These are phyloP conservation scores for Clarireedia homoeocarpa DNA, from an alignment of 2,329 filamentous ascomycete genomes.

Conservation along the genomic window DNA sequence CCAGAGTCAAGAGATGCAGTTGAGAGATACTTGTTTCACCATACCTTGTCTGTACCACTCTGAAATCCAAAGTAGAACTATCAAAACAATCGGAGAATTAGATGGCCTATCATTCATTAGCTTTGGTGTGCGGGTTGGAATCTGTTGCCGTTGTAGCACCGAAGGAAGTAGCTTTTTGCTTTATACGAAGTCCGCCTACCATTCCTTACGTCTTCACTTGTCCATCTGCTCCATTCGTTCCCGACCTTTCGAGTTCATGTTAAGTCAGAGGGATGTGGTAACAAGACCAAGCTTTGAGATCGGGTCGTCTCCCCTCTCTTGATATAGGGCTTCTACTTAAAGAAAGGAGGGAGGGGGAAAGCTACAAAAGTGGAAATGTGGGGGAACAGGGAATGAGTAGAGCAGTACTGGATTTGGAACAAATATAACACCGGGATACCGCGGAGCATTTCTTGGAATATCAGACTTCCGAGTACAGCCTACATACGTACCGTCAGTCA, in stretches of 20 bases:
- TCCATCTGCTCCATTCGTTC: no score
- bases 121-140: neutral
- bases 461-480: neutral
- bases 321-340: neutral
- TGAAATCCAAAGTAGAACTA: neutral
- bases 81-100: neutral
- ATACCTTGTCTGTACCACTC: conserved; percentile 2
- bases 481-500: neutral
- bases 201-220: neutral
- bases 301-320: neutral
- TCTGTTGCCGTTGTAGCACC: neutral
- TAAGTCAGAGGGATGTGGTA: no score
- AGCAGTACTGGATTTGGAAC: neutral
- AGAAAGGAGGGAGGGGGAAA: neutral
- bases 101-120: conserved; percentile 1
- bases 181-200: neutral
- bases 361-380: conserved; percentile 6
- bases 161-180: neutral
- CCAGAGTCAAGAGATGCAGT: neutral
- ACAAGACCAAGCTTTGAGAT: no score
- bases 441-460: neutral
- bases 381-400: neutral
- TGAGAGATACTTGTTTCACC: conserved; percentile 5
- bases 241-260: no score
- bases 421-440: neutral